phyloP scores from a whole-genome alignment of 139 green algal genomes.

The Volvox reticuliferus region DNA sequence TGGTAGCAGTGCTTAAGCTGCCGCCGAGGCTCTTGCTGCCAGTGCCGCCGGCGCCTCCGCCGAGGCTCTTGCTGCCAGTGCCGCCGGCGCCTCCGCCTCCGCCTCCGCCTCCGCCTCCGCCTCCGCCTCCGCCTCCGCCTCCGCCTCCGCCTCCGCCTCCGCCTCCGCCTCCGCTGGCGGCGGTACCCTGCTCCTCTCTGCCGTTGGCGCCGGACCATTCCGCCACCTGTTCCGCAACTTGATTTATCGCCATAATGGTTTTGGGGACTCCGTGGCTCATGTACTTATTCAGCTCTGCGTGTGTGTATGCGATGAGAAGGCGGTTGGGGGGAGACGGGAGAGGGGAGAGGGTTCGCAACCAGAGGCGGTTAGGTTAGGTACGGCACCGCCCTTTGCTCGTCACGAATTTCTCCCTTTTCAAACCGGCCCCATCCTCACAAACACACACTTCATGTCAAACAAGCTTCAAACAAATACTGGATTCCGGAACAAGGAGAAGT shows the following conservation, averaged over 20 bases:
- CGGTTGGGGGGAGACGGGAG: neutral
- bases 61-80: too few species aligned
- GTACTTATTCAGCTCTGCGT: slow-evolving; percentile 25
- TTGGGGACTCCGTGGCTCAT: neutral
- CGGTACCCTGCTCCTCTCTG: neutral
- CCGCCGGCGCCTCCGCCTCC: neutral
- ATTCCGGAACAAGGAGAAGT: too few species aligned
- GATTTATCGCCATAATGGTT: neutral
- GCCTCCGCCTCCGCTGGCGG: neutral
- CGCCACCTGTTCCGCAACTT: neutral
- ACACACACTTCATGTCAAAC: too few species aligned
- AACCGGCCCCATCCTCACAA: too few species aligned
- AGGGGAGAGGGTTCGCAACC: neutral
- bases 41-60: neutral
- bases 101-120: neutral
- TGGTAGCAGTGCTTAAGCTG: neutral
- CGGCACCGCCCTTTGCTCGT: too few species aligned
- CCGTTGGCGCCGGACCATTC: neutral
- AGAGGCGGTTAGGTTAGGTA: too few species aligned
- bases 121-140: too few species aligned
- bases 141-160: neutral
- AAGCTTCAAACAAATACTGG: too few species aligned
- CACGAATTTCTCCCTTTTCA: too few species aligned
- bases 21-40: neutral
- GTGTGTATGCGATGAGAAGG: neutral